Evolutionary conservation across 768 basidiomycete genomes (phyloP).

Genomic region (Podaxis mareebaensis): DNA sequence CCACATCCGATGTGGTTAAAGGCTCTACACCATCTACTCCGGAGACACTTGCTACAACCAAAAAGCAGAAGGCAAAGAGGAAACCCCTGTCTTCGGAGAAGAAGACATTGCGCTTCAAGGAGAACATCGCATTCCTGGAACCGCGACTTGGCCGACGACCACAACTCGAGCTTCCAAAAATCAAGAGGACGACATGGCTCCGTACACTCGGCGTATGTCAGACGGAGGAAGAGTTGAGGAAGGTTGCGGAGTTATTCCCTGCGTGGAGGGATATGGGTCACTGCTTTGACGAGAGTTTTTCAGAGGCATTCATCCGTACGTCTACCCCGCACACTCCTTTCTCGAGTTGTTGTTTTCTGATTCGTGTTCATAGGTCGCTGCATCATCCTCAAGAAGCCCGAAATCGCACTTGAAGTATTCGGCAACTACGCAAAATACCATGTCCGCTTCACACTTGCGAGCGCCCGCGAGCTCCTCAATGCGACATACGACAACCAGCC

Average conservation of each 20-base stretch:
- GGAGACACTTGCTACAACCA: neutral
- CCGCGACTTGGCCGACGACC: constrained; percentile 43
- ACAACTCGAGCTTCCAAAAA: constrained; percentile 29
- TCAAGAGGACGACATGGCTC: constrained; percentile 49
- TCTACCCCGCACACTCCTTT: constrained; percentile 18
- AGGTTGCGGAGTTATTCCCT: constrained; percentile 47
- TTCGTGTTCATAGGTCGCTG: constrained; percentile 52
- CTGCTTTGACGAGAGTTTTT: constrained; percentile 37
- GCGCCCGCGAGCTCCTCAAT: constrained; percentile 59
- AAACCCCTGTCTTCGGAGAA: constrained; percentile 31
- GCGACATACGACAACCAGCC: constrained; percentile 50
- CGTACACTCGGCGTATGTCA: constrained; percentile 52
- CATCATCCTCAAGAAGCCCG: constrained; percentile 52
- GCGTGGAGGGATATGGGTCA: constrained; percentile 47
- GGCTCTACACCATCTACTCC: constrained; percentile 14
- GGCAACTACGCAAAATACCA: constrained; percentile 64
- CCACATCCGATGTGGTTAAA: neutral
- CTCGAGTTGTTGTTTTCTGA: neutral
- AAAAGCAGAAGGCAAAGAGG: constrained; percentile 16
- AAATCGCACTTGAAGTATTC: constrained; percentile 60
- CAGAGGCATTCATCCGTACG: constrained; percentile 58
- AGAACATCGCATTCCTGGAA: constrained; percentile 35
- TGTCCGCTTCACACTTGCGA: constrained; percentile 48
- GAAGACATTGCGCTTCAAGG: constrained; percentile 33
- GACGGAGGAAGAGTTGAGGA: constrained; percentile 49